phyloP scores from a whole-genome alignment of 768 basidiomycete genomes.

The Kwoniella pini region DNA sequence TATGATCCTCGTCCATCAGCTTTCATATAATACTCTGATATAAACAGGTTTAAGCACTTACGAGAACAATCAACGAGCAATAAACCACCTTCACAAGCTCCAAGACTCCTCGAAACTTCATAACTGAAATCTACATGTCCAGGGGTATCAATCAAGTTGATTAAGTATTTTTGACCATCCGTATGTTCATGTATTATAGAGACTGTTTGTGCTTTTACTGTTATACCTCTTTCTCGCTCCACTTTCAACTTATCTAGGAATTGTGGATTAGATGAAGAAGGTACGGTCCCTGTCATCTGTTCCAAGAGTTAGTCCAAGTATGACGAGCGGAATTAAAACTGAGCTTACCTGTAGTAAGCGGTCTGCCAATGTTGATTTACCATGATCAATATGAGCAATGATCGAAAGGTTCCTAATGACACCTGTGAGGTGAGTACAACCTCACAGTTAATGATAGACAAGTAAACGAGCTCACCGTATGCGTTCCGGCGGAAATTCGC shows the following conservation, averaged over 20 bases:
- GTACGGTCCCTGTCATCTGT: conserved; percentile 45
- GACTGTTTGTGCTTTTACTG: conserved; percentile 92
- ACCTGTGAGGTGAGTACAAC: not conserved
- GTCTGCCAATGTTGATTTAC: conserved; percentile 92
- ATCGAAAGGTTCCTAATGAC: conserved; percentile 80
- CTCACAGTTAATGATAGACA: not conserved
- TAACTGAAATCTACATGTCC: conserved; percentile 98
- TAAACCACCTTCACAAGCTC: conserved; percentile 88
- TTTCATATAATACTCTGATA: not conserved
- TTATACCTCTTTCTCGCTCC: conserved; percentile 94
- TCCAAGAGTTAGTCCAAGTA: not conserved
- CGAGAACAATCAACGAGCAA: conserved; percentile 88
- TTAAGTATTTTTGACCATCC: conserved; percentile 65
- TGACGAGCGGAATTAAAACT: not conserved
- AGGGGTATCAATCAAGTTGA: conserved; percentile 97
- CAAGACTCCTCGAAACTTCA: conserved; percentile 89
- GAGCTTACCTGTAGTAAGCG: conserved; percentile 67
- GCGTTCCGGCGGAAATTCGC: conserved; percentile 54
- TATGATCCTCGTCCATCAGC: not conserved
- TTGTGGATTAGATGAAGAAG: conserved; percentile 39
- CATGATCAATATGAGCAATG: conserved; percentile 97
- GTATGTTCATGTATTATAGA: conserved; percentile 71
- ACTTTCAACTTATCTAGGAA: conserved; percentile 71
- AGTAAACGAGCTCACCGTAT: conserved; percentile 44
- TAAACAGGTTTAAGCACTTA: conserved; percentile 24